These are phyloP conservation scores for Xerophyta viscosa DNA, from an alignment of 106 monocot species.

Conservation along the genomic window DNA sequence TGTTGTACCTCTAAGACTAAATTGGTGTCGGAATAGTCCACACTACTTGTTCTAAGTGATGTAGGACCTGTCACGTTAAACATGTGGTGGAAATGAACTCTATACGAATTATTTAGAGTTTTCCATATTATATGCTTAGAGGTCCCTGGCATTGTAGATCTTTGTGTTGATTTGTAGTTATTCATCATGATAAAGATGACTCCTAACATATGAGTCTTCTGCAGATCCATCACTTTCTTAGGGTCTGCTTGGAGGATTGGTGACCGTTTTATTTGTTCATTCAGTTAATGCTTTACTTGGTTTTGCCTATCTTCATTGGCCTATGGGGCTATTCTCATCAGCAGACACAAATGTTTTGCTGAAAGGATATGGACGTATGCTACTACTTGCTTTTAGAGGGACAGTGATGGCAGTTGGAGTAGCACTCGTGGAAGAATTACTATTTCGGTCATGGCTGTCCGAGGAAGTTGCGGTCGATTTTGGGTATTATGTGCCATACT, in stretches of 20 bases:
- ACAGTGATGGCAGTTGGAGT: constrained; percentile 41
- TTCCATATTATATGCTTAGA: too few species aligned
- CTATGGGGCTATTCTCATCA: constrained; percentile 20
- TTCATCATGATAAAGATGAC: too few species aligned
- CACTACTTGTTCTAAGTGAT: too few species aligned
- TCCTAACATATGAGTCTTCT: too few species aligned
- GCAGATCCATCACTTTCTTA: constrained; percentile 51
- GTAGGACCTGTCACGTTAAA: too few species aligned
- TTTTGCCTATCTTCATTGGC: constrained; percentile 34
- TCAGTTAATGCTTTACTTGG: constrained; percentile 64
- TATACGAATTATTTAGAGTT: too few species aligned
- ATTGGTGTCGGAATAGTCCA: too few species aligned
- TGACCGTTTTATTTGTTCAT: constrained; percentile 57
- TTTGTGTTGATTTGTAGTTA: too few species aligned
- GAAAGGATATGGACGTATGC: constrained; percentile 36
- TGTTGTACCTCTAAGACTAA: too few species aligned
- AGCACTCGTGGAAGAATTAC: constrained; percentile 65
- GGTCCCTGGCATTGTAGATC: too few species aligned
- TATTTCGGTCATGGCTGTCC: constrained; percentile 85
- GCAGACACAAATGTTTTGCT: constrained; percentile 21
- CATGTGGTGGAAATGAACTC: too few species aligned
- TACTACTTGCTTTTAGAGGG: constrained; percentile 39
- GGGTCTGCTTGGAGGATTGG: constrained; percentile 56
- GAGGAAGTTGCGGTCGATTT: constrained; percentile 77
- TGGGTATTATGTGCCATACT: constrained; percentile 57